phyloP scores from a whole-genome alignment of 495 filamentous ascomycete species.

The Aspergillus panamensis region DNA sequence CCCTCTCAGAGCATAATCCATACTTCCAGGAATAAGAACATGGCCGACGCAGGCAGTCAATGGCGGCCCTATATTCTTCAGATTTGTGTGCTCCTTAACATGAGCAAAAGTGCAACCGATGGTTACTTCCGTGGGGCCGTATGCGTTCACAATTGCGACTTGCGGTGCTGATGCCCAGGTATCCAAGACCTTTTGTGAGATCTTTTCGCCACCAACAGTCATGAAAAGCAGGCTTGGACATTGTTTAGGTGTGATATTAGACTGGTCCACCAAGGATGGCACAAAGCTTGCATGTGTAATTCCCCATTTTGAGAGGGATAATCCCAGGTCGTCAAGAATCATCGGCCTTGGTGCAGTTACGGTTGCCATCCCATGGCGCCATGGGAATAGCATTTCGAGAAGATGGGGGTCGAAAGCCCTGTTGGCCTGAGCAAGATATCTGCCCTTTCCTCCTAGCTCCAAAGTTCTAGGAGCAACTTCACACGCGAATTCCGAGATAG shows the following conservation, averaged over 20 bases:
- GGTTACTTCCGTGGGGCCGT: constrained; percentile 85
- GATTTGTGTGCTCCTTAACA: constrained; percentile 65
- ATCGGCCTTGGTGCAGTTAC: constrained; percentile 31
- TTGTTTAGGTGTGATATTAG: constrained; percentile 24
- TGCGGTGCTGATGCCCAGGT: constrained; percentile 37
- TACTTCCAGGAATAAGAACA: constrained; percentile 66
- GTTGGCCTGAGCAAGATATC: constrained; percentile 35
- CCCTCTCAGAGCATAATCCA: constrained; percentile 69
- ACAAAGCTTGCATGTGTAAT: constrained; percentile 70
- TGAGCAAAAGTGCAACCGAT: constrained; percentile 81
- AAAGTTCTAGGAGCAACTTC: constrained; percentile 23
- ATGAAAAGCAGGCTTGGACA: constrained; percentile 36
- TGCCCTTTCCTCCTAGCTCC: constrained; percentile 29
- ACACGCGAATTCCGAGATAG: constrained; percentile 30
- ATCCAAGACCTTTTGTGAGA: constrained; percentile 45
- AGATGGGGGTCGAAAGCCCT: constrained; percentile 38
- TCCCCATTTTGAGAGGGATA: constrained; percentile 52
- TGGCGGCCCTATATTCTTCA: constrained; percentile 81
- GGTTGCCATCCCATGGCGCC: constrained; percentile 37
- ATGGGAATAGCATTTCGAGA: constrained; percentile 36
- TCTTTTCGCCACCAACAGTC: constrained; percentile 45
- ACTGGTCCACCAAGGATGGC: constrained; percentile 31
- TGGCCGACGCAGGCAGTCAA: constrained; percentile 80
- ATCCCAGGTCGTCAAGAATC: constrained; percentile 33
- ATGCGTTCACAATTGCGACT: constrained; percentile 47